Conservation (phyloP, 805 yeast species). For the Starmera quercuum region DNA sequence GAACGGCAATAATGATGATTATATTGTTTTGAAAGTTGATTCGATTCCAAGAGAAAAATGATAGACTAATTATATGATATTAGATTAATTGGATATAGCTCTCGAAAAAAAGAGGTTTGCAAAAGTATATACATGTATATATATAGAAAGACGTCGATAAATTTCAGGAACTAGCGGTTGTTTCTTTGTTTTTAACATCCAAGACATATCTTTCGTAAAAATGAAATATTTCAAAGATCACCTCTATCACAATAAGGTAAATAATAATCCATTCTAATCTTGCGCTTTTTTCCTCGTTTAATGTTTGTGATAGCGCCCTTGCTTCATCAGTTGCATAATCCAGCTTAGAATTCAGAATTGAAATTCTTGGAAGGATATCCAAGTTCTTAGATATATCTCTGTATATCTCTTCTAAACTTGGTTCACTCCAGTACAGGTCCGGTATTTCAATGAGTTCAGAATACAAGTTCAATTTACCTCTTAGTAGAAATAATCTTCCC, state of each 20-base stretch:
- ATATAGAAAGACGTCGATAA: background rate
- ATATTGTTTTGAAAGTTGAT: constrained; percentile 16
- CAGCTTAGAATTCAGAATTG: constrained; percentile 72
- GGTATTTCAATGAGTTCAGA: constrained; percentile 90
- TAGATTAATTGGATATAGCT: too few relatives aligned
- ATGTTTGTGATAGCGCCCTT: constrained; percentile 62
- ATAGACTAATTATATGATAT: background rate
- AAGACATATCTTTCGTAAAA: constrained; percentile 46
- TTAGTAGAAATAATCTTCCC: constrained; percentile 63
- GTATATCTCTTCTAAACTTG: constrained; percentile 72
- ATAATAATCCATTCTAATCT: constrained; percentile 87
- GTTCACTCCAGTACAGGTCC: constrained; percentile 90
- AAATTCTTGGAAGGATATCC: constrained; percentile 72
- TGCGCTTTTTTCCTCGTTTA: constrained; percentile 70
- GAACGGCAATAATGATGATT: constrained; percentile 11
- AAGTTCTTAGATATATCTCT: constrained; percentile 60
- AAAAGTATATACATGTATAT: constrained; percentile 1
- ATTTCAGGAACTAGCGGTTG: background rate
- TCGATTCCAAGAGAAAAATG: constrained; percentile 5
- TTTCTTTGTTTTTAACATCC: constrained; percentile 4
- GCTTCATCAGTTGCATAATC: constrained; percentile 91
- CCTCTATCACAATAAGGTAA: constrained; percentile 75
- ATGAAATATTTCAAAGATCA: constrained; percentile 71
- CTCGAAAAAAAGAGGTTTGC: too few relatives aligned
- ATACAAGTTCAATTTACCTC: constrained; percentile 80